These are phyloP conservation scores for Neurospora africana DNA, from an alignment of 495 filamentous ascomycete genomes.

Conservation along the genomic window DNA sequence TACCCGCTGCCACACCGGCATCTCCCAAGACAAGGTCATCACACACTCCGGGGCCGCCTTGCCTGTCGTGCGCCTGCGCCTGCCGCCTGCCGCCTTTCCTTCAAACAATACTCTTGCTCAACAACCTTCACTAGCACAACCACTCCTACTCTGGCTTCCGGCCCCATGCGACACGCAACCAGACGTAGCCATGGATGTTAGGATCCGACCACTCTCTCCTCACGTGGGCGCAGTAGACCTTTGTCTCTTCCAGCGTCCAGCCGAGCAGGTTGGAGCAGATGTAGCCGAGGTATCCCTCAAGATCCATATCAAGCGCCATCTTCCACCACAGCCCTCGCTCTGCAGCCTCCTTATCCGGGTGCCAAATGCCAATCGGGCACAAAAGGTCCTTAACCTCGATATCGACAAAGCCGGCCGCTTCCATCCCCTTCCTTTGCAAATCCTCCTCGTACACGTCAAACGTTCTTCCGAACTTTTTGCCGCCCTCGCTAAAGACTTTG, in stretches of 20 bases:
- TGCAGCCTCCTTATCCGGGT: neutral
- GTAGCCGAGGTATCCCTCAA: conserved; percentile 2
- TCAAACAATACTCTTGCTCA: neutral
- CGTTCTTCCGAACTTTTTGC: conserved; percentile 6
- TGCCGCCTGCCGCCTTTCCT: neutral
- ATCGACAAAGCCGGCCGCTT: conserved; percentile 4
- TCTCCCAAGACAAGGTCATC: neutral
- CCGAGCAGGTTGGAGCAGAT: conserved; percentile 4
- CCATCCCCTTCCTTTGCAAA: conserved; percentile 11
- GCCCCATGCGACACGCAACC: conserved; percentile 6
- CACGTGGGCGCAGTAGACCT: neutral
- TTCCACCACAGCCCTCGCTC: neutral
- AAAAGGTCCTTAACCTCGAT: conserved; percentile 1
- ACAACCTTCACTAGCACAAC: neutral
- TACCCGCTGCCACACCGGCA: neutral
- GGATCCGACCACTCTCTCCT: neutral
- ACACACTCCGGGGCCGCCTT: neutral
- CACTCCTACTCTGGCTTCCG: conserved; percentile 27
- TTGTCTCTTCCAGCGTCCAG: conserved; percentile 8
- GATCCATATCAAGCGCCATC: neutral
- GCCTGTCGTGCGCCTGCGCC: neutral
- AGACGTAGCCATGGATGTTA: neutral
- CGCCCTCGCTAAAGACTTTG: neutral
- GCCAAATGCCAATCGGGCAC: neutral
- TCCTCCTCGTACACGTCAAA: conserved; percentile 14